phyloP scores from a whole-genome alignment of 2,329 filamentous ascomycete genomes.

The Podosphaera leucotricha region DNA sequence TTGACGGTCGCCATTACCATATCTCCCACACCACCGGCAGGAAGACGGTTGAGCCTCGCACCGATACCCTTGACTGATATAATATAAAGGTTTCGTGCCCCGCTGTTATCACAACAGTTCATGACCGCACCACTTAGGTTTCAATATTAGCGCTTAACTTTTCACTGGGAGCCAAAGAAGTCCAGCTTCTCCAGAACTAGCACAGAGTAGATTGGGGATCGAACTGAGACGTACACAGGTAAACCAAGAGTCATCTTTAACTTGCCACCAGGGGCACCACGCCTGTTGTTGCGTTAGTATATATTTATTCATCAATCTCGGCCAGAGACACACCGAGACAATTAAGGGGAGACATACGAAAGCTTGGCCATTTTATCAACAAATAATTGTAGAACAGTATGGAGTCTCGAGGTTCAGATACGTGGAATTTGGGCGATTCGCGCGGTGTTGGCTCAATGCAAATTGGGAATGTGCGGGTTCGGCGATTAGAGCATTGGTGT shows the following conservation, averaged over 20 bases:
- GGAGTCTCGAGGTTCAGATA: too few species aligned
- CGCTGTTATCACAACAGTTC: slow-evolving; percentile 99
- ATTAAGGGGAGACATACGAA: slow-evolving; percentile 26
- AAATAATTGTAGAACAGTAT: not conserved
- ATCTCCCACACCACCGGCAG: slow-evolving; percentile 92
- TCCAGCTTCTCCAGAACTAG: not conserved
- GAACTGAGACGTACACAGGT: slow-evolving; percentile 59
- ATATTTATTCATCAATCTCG: not conserved
- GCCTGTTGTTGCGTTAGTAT: slow-evolving; percentile 21
- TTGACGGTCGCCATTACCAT: slow-evolving; percentile 99
- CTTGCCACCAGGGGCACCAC: slow-evolving; percentile 98
- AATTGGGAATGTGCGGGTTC: too few species aligned
- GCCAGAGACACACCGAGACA: not conserved
- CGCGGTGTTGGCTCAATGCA: too few species aligned
- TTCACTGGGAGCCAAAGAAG: not conserved
- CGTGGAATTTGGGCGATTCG: too few species aligned
- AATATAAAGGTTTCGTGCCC: slow-evolving; percentile 97
- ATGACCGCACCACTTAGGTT: slow-evolving; percentile 77
- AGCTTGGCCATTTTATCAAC: slow-evolving; percentile 34
- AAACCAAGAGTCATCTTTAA: slow-evolving; percentile 99
- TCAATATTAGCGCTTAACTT: slow-evolving; percentile 2
- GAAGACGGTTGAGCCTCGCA: slow-evolving; percentile 90
- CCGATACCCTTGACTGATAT: slow-evolving; percentile 98
- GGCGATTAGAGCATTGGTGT: too few species aligned
- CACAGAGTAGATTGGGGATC: not conserved